Evolutionary conservation across 2,329 filamentous ascomycete genomes (phyloP).

Genomic region (Paecilomyces fulvus): DNA sequence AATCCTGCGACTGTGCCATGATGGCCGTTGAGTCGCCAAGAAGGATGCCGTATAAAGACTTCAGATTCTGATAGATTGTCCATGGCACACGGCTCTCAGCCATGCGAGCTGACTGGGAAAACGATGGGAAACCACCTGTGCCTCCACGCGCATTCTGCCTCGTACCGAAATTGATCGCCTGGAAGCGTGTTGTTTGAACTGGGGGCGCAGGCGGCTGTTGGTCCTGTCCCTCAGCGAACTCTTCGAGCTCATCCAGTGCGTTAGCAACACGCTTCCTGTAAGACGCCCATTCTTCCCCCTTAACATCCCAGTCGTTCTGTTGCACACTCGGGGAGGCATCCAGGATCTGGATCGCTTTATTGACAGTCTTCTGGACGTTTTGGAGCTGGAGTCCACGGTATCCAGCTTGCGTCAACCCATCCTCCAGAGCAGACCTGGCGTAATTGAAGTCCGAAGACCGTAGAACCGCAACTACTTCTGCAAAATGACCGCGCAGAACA

Average conservation of each 20-base stretch:
- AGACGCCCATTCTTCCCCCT: constrained; percentile 70
- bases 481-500: constrained; percentile 66
- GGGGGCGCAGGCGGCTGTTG: constrained; percentile 34
- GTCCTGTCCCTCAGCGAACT: constrained; percentile 69
- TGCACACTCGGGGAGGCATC: constrained; percentile 62
- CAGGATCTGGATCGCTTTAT: constrained; percentile 60
- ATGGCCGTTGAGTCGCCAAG: constrained; percentile 70
- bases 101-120: constrained; percentile 59
- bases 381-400: constrained; percentile 70
- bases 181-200: constrained; percentile 35
- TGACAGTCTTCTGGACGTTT: constrained; percentile 65
- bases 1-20: constrained; percentile 70
- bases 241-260: constrained; percentile 61
- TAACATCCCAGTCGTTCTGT: constrained; percentile 68
- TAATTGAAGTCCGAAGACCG: constrained; percentile 69
- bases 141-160: constrained; percentile 19
- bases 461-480: constrained; percentile 59
- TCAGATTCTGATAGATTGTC: constrained; percentile 79
- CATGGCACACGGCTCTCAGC: constrained; percentile 83
- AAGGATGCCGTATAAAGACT: constrained; percentile 70
- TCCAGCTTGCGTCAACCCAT: constrained; percentile 54
- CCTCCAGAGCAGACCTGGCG: constrained; percentile 56
- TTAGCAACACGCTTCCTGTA: constrained; percentile 69
- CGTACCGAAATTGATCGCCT: constrained; percentile 41
- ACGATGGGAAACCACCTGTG: constrained; percentile 46